Evolutionary conservation across 441 rosid genomes (phyloP), one percentile per base, ranked within the genome.

Genomic region (Pelargonium cotyledonis): DNA sequence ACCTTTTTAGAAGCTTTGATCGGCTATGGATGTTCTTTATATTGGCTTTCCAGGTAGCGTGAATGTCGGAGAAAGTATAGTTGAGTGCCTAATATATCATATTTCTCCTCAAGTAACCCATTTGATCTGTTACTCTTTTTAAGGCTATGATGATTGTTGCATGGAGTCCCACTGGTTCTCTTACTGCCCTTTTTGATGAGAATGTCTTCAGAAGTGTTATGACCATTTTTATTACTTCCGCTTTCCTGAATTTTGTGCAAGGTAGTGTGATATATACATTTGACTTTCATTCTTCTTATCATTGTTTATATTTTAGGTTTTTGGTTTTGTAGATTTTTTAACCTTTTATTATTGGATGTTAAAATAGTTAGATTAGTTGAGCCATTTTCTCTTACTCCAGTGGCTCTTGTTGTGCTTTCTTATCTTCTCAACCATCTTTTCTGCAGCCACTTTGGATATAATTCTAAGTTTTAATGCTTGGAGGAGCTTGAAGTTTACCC

Each of bases 131-230:
- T 57, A 58, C 49, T 60, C 75, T 70, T 66, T 72, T 76, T 77
- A 88, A 92, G 99, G 92, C 90, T 71, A 95, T 95, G 99, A 66
- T 95, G 74, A 92, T 95, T 70, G 53, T 95, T 82, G 99, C 96
- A 46, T 95, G 97, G 97, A 83, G 83, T 74, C 78, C 89, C 26
- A 73, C 91, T 53, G 94, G 97, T 60, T 90, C 99, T 70, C 79
- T 83, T 69, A 76, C 75, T 73, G 87, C 86, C 75, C 49, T 92
- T 51, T 90, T 90, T 70, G 69, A 82, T 8, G 83, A 68, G 70
- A 85, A 85, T 71, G 89, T 85, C 60, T 87, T 89, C 85, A 82
- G 76, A 74, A 74, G 70, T 66, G 90, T 95, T 60, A 68, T 91
- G 83, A 95, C 88, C 84, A 85, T 95, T 74, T 95, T 95, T 81